Evolutionary conservation across 495 filamentous ascomycete genomes (phyloP), one percentile per base, ranked within the genome.

Genomic region (Patellaria atrata): DNA sequence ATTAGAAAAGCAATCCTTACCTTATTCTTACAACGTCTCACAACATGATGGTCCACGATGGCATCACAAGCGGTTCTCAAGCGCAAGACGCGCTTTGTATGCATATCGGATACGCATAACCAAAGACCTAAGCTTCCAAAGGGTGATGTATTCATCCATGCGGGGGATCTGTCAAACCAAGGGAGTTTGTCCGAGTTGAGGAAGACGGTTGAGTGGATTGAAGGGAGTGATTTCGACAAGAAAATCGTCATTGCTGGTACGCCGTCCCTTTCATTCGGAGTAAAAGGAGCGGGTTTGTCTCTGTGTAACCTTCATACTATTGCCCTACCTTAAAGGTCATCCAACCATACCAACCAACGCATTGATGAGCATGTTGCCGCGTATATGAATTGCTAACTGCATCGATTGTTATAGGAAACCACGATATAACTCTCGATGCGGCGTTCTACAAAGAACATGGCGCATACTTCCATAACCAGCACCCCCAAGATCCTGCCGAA

Each of bases 391-490:
- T 40, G 12, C 22, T 20, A 35, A 20, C 9, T 15, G 3, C n/a
- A 22, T 23, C 9, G 14, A 35, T 18, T 33, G 11, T 11, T 8
- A 24, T 40, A 82, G 78, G 80, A 16, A 89, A 87, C 48, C 82
- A 89, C 48, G 82, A 89, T 45, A 62, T 85, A 30, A 79, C 77
- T 0, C 60, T 89, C 3, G 80, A 86, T 50, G 37, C 48, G 13
- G 45, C 53, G 0, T 79, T 83, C 55, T 78, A 78, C 44, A 43
- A 58, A 1, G 48, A 71, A 20, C 56, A 77, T 40, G 69, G 72
- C 3, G 38, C 53, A 0, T 61, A 59, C 28, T 75, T 77, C 44
- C 74, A 79, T 45, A 68, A 70, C 40, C 58, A 73, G 29, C 45
- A 56, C n/a, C 64, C 64, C 11, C 64, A 81, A 54, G 61, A 73